Evolutionary conservation across 805 yeast genomes (phyloP).

Genomic region (Saccharomycopsis sp.): DNA sequence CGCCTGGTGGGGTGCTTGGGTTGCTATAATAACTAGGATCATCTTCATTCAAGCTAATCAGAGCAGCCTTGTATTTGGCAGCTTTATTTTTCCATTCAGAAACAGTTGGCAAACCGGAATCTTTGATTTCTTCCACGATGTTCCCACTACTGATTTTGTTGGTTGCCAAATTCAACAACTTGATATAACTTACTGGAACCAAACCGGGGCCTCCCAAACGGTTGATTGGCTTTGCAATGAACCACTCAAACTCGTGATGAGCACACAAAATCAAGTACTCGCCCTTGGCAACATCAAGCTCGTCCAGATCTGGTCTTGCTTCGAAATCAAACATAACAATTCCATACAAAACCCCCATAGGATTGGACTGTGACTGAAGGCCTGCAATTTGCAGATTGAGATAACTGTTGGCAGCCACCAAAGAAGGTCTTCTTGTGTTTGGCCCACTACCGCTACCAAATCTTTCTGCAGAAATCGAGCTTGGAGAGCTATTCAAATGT

Average conservation of each 20-base stretch:
- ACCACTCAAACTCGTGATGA: conserved; percentile 95
- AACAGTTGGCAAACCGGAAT: conserved; percentile 76
- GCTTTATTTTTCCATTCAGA: conserved; percentile 92
- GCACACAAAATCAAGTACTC: conserved; percentile 92
- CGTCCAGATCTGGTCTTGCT: conserved; percentile 74
- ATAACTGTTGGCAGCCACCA: background rate
- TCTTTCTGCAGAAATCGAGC: conserved; percentile 16
- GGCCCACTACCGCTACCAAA: background rate
- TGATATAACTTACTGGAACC: conserved; percentile 86
- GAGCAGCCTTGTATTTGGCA: conserved; percentile 86
- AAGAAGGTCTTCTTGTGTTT: conserved; percentile 9
- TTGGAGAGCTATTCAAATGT: conserved; percentile 23
- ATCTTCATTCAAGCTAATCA: conserved; percentile 57
- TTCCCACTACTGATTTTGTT: conserved; percentile 44
- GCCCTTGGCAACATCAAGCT: conserved; percentile 73
- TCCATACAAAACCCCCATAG: conserved; percentile 57
- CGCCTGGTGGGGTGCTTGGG: conserved; percentile 4
- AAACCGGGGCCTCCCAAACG: conserved; percentile 95
- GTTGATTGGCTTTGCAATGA: conserved; percentile 92
- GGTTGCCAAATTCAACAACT: conserved; percentile 68
- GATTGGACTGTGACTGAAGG: conserved; percentile 21
- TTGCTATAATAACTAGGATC: conserved; percentile 22
- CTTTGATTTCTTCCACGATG: conserved; percentile 47
- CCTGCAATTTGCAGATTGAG: background rate
- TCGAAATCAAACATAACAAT: conserved; percentile 76